These are phyloP conservation scores for Cyclocybe cylindracea DNA, from an alignment of 768 basidiomycete species.

Conservation along the genomic window DNA sequence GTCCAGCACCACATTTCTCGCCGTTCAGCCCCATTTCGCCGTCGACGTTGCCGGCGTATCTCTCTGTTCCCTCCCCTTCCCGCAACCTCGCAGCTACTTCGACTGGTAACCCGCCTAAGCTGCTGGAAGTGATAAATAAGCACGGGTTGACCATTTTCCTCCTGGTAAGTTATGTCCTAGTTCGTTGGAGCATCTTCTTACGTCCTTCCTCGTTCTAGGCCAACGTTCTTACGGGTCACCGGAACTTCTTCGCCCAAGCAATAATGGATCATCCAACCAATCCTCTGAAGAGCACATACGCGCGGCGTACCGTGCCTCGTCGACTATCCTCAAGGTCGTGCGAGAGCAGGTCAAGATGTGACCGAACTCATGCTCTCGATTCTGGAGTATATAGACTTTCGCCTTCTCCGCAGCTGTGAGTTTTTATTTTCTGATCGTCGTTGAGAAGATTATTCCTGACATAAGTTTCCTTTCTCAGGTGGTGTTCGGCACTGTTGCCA, in stretches of 20 bases:
- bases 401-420: slow-evolving; percentile 56
- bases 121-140: slow-evolving; percentile 82
- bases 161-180: slow-evolving; percentile 50
- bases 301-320: slow-evolving; percentile 59
- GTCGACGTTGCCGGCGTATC: too few species aligned
- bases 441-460: neutral
- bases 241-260: slow-evolving; percentile 71
- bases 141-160: slow-evolving; percentile 84
- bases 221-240: slow-evolving; percentile 79
- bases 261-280: slow-evolving; percentile 67
- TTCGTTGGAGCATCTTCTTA: neutral
- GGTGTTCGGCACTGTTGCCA: slow-evolving; percentile 79
- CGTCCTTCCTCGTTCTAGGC: slow-evolving; percentile 49
- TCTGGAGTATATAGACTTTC: slow-evolving; percentile 67
- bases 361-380: slow-evolving; percentile 51
- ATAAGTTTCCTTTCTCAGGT: slow-evolving; percentile 40
- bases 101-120: slow-evolving; percentile 36
- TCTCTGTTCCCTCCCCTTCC: neutral
- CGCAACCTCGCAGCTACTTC: slow-evolving; percentile 4
- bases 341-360: slow-evolving; percentile 45
- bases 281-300: slow-evolving; percentile 65
- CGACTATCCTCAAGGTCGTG: slow-evolving; percentile 54
- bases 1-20: neutral
- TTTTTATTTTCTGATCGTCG: neutral
- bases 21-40: neutral